Conservation (phyloP, 163 green algal species). For the Scenedesmus sp. region DNA sequence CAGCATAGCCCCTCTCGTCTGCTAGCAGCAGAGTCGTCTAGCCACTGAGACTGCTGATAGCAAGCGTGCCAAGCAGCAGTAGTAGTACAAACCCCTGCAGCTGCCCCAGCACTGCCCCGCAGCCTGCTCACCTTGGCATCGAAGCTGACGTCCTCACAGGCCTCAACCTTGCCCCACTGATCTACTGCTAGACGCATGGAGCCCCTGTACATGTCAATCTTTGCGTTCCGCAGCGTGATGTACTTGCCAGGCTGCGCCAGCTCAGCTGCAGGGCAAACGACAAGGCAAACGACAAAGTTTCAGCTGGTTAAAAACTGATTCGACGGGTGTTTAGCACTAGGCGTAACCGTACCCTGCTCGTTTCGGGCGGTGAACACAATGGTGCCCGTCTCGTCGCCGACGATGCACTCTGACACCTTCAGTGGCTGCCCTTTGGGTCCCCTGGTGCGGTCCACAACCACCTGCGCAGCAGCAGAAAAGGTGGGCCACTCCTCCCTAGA, state of each 20-base stretch:
- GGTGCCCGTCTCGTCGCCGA: constrained; percentile 88
- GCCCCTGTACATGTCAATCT: constrained; percentile 91
- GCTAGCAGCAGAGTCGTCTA: background rate
- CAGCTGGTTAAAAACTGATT: background rate
- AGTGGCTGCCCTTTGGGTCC: constrained; percentile 64
- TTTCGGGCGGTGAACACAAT: constrained; percentile 90
- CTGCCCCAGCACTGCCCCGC: background rate
- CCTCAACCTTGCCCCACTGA: constrained; percentile 73
- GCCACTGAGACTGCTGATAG: background rate
- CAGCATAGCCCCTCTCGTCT: background rate
- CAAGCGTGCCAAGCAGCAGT: background rate
- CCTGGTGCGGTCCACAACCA: constrained; percentile 75
- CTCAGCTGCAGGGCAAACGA: constrained; percentile 86
- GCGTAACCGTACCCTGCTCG: constrained; percentile 82
- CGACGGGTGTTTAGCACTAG: background rate
- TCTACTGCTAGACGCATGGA: constrained; percentile 86
- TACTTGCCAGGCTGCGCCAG: constrained; percentile 72
- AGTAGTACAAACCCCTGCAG: background rate
- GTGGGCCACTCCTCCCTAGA: background rate
- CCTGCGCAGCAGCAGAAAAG: constrained; percentile 61
- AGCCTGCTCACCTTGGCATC: constrained; percentile 63
- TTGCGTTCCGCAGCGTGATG: constrained; percentile 84
- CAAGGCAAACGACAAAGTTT: background rate
- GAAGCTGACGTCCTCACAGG: constrained; percentile 58
- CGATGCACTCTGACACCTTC: constrained; percentile 87